phyloP scores from a whole-genome alignment of 2,329 filamentous ascomycete genomes.

The Dactylellina sp. region DNA sequence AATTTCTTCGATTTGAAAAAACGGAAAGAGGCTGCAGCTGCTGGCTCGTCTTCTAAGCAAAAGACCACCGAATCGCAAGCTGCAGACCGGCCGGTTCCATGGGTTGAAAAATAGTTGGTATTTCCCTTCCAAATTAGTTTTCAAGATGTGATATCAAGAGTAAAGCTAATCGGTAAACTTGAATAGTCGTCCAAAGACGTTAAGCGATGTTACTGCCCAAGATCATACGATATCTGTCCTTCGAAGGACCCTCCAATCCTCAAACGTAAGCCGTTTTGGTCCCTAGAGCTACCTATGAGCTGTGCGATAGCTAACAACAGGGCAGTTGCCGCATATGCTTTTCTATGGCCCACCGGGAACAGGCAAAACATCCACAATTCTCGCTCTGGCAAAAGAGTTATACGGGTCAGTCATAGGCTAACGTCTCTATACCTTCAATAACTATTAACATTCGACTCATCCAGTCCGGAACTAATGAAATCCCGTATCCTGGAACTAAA shows the following conservation, averaged over 20 bases:
- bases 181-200: conserved; percentile 85
- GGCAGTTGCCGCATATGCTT: conserved; percentile 93
- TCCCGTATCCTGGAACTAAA: conserved; percentile 98
- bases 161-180: conserved; percentile 61
- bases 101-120: conserved; percentile 97
- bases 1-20: conserved; percentile 94
- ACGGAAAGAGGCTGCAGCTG: conserved; percentile 79
- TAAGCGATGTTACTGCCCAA: conserved; percentile 95
- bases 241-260: conserved; percentile 90
- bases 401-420: conserved; percentile 69
- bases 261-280: conserved; percentile 73
- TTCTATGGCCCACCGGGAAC: conserved; percentile 98
- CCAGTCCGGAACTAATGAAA: conserved; percentile 85
- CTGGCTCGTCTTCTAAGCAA: conserved; percentile 65
- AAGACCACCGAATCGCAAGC: conserved; percentile 79
- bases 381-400: conserved; percentile 95
- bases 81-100: conserved; percentile 69
- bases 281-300: not conserved
- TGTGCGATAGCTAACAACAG: not conserved
- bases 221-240: conserved; percentile 96
- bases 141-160: not conserved
- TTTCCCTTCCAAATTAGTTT: conserved; percentile 21
- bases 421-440: not conserved
- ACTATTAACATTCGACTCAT: not conserved
- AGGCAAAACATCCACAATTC: conserved; percentile 96